Base-by-base conservation (phyloP, 192 early-diverging fungal genomes). In the Backusella luteola region DNA sequence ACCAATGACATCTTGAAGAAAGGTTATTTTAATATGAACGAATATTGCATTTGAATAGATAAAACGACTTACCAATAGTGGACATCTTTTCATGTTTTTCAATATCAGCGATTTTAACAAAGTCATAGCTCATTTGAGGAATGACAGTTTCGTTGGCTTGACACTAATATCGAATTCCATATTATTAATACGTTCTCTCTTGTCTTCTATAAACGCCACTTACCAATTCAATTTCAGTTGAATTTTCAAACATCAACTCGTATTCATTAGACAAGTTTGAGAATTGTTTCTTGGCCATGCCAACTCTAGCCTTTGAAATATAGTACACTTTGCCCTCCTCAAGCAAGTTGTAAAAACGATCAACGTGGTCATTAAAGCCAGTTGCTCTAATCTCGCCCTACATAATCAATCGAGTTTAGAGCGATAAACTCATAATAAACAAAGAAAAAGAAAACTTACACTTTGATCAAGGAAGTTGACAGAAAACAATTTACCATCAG, bases 331-430 rank as follows among this genome's bases (percentile, higher is more conserved):
- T 89, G 71, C 90, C 92, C 14, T 93, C 91, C 66, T 96, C 85
- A 23, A 99, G 79, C 34, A 94, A n/a, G 23, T 93, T 84, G 71
- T 91, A 95, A 73, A 94, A 88, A 29, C 85, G 81, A 75, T 93
- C 92, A 1, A 94, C 96, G 68, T 93, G 89, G 53, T 96, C 93
- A 46, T 92, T 96, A 82, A 99, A 99, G n/a, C 82, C 91, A 2
- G 98, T 98, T 6, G 93, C 97, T 59, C 93, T 91, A 77, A 99
- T 98, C 78, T 98, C 97, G 53, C 95, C 91, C 93, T 94, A 78
- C n/a, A 67, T 12, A 23, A 5, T n/a, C 7, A 11, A 4, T 1
- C 49, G 14, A 49, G 14, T 23, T 29, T 9, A 46, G 5, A 29
- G 39, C 15, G 42, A 29, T 15, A 32, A 44, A 53, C 1, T 49